Evolutionary conservation across 2,329 filamentous ascomycete species (phyloP).

Genomic region (Didymella exigua): DNA sequence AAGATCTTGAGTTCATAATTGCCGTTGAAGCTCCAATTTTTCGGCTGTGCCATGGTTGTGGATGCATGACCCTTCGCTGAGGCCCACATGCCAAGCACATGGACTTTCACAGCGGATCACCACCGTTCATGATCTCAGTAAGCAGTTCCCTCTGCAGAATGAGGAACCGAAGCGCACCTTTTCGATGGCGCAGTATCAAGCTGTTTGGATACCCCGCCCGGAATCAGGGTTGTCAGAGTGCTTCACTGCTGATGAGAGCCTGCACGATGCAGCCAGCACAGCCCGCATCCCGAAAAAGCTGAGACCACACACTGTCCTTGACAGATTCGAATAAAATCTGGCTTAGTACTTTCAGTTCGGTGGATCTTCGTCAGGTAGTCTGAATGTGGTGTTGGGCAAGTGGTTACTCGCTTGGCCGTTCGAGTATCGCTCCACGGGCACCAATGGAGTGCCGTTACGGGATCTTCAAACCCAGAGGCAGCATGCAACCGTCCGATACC

Average conservation of each 20-base stretch:
- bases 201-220: slow-evolving; percentile 32
- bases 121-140: slow-evolving; percentile 17
- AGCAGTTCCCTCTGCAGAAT: slow-evolving; percentile 8
- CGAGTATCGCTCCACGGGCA: slow-evolving; percentile 16
- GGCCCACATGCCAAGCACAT: slow-evolving; percentile 13
- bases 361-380: slow-evolving; percentile 28
- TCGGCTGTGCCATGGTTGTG: slow-evolving; percentile 1
- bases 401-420: slow-evolving; percentile 26
- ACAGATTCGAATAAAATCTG: slow-evolving; percentile 23
- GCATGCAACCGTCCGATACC: slow-evolving; percentile 1
- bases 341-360: slow-evolving; percentile 23
- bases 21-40: background rate
- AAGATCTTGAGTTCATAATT: background rate
- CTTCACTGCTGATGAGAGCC: slow-evolving; percentile 30
- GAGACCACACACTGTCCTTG: slow-evolving; percentile 23
- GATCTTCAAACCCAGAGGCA: slow-evolving; percentile 4
- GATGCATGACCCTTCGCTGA: slow-evolving; percentile 7
- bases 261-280: slow-evolving; percentile 25
- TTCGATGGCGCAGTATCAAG: slow-evolving; percentile 7
- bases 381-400: slow-evolving; percentile 23
- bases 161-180: slow-evolving; percentile 4
- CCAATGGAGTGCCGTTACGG: slow-evolving; percentile 17
- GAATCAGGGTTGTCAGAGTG: slow-evolving; percentile 25
- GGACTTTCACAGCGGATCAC: slow-evolving; percentile 8
- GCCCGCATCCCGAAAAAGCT: slow-evolving; percentile 29